Evolutionary conservation across 2,329 filamentous ascomycete genomes (phyloP).

Genomic region (Beauveria sp.): DNA sequence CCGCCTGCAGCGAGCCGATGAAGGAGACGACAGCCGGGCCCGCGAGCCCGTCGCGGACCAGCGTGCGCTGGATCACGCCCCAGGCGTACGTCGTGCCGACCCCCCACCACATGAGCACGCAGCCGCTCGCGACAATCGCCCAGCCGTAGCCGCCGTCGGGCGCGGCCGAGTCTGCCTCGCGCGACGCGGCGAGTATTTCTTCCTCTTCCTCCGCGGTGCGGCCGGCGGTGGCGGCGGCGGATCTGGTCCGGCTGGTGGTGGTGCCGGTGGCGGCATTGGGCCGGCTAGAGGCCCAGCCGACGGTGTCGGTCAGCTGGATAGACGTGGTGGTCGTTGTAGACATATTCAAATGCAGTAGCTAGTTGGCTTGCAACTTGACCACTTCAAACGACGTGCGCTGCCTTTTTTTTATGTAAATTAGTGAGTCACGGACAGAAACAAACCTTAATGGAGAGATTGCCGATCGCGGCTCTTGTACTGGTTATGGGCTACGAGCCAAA

Average conservation of each 20-base stretch:
- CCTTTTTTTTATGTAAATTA: neutral
- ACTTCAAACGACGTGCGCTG: neutral
- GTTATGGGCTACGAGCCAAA: neutral
- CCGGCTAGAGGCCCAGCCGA: slow-evolving; percentile 2
- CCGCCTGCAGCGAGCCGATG: slow-evolving; percentile 45
- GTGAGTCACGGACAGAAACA: neutral
- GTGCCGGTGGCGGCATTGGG: neutral
- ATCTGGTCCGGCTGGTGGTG: neutral
- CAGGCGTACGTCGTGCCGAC: slow-evolving; percentile 50
- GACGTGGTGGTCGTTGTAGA: slow-evolving; percentile 4
- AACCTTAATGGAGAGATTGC: neutral
- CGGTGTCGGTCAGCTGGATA: neutral
- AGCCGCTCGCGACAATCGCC: slow-evolving; percentile 43
- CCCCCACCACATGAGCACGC: slow-evolving; percentile 47
- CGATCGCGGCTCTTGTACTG: neutral
- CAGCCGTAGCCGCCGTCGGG: slow-evolving; percentile 52
- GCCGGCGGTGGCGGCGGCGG: neutral
- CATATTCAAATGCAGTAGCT: neutral
- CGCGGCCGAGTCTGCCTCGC: slow-evolving; percentile 34
- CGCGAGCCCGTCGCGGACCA: slow-evolving; percentile 41
- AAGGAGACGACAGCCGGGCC: slow-evolving; percentile 48
- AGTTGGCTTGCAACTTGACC: neutral
- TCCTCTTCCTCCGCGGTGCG: slow-evolving; percentile 7
- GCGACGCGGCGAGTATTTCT: slow-evolving; percentile 33
- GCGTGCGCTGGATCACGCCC: slow-evolving; percentile 52